phyloP scores from a whole-genome alignment of 495 filamentous ascomycete species.

The Glonium stellatum region DNA sequence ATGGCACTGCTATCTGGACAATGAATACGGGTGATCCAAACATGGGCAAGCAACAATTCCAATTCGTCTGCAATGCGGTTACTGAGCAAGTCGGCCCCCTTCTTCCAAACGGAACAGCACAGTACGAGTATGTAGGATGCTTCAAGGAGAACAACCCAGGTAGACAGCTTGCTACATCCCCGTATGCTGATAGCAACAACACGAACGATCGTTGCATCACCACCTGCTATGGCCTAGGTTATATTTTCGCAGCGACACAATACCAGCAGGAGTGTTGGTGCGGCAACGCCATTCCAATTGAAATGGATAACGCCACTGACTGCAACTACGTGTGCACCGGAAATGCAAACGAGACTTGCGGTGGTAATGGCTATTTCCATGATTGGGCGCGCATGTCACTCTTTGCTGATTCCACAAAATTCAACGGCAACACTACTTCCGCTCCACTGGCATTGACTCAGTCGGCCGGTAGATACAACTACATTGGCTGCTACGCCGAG shows the following conservation, averaged over 20 bases:
- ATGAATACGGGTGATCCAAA: slow-evolving; percentile 43
- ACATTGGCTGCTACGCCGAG: slow-evolving; percentile 38
- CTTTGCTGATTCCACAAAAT: slow-evolving; percentile 36
- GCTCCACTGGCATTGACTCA: slow-evolving; percentile 10
- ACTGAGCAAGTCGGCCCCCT: slow-evolving; percentile 31
- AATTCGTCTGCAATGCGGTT: slow-evolving; percentile 35
- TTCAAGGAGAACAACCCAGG: slow-evolving; percentile 28
- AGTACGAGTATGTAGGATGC: slow-evolving; percentile 33
- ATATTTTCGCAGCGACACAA: slow-evolving; percentile 44
- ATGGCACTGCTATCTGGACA: slow-evolving; percentile 38
- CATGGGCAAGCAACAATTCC: slow-evolving; percentile 38
- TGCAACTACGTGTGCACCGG: slow-evolving; percentile 31
- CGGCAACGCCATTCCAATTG: slow-evolving; percentile 35
- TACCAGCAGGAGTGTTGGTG: slow-evolving; percentile 49
- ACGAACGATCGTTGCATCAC: slow-evolving; percentile 14
- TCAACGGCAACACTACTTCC: slow-evolving; percentile 22
- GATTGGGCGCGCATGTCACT: slow-evolving; percentile 31
- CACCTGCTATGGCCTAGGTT: slow-evolving; percentile 26
- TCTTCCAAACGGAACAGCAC: slow-evolving; percentile 26
- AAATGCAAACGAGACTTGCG: slow-evolving; percentile 37
- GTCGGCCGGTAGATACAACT: slow-evolving; percentile 26
- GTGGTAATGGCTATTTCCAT: slow-evolving; percentile 36
- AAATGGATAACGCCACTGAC: slow-evolving; percentile 27
- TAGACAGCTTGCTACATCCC: slow-evolving; percentile 10
- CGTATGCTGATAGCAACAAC: slow-evolving; percentile 11